Conservation (phyloP, 176 grass and related monocot genomes). For the Raddia guianensis region DNA sequence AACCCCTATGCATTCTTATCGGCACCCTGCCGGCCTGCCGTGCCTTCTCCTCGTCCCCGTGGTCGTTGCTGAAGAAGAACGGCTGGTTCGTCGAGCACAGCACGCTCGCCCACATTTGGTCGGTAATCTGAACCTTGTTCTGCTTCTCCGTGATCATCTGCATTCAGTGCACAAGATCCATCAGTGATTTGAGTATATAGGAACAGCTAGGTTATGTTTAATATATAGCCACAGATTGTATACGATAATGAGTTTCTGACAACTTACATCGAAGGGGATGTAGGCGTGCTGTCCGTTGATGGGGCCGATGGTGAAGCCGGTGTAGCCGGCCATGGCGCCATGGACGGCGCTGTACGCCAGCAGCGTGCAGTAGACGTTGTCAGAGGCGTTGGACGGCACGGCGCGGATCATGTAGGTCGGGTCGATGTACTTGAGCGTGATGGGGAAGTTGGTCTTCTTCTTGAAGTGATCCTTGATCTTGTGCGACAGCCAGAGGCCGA, state of each 20-base stretch:
- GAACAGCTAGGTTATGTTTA: no score
- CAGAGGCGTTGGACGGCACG: conserved; percentile 78
- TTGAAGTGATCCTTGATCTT: conserved; percentile 91
- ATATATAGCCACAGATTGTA: neutral
- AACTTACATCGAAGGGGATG: conserved; percentile 76
- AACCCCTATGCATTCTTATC: no score
- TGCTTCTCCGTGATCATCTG: conserved; percentile 88
- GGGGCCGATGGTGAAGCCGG: conserved; percentile 72
- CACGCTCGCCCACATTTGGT: conserved; percentile 85
- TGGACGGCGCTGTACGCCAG: conserved; percentile 89
- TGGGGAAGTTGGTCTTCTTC: conserved; percentile 48
- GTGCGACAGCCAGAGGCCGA: conserved; percentile 80
- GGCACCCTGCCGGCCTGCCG: neutral
- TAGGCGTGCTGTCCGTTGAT: conserved; percentile 83
- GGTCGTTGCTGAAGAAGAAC: conserved; percentile 60
- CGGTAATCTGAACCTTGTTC: conserved; percentile 87
- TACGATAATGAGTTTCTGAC: neutral
- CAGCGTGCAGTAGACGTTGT: conserved; percentile 85
- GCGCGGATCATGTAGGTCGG: conserved; percentile 95
- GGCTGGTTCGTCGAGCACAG: conserved; percentile 94
- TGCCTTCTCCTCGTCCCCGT: conserved; percentile 56
- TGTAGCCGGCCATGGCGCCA: conserved; percentile 90
- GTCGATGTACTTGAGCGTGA: conserved; percentile 90
- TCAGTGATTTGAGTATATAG: neutral
- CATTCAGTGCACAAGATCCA: conserved; percentile 34